Conservation (phyloP, 2,329 filamentous ascomycete species). For the Amesomyces nigricolor region DNA sequence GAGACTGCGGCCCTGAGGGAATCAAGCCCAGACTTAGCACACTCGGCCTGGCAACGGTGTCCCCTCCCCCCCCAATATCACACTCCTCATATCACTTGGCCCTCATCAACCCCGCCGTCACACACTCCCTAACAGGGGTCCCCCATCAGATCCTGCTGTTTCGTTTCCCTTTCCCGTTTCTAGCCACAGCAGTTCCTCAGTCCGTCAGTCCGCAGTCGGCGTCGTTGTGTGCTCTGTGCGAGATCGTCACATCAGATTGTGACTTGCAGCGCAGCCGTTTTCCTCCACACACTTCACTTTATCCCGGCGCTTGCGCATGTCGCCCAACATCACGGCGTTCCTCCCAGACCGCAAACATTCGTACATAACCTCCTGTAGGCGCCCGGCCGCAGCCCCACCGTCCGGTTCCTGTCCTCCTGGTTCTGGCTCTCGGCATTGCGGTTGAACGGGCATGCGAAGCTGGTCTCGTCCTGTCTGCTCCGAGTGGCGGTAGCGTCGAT, state of each 20-base stretch:
- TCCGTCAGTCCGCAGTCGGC: background rate
- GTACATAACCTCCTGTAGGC: slow-evolving; percentile 45
- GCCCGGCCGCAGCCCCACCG: slow-evolving; percentile 35
- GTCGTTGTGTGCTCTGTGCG: slow-evolving; percentile 3
- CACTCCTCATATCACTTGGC: slow-evolving; percentile 16
- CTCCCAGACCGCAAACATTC: slow-evolving; percentile 26
- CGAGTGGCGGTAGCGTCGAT: slow-evolving; percentile 17
- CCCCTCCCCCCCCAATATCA: slow-evolving; percentile 17
- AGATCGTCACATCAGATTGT: slow-evolving; percentile 19
- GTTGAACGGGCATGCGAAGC: slow-evolving; percentile 32
- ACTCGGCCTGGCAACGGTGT: slow-evolving; percentile 1
- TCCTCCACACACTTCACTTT: background rate
- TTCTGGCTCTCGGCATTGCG: slow-evolving; percentile 37
- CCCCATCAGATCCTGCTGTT: slow-evolving; percentile 7
- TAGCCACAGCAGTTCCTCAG: background rate
- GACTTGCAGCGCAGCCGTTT: slow-evolving; percentile 18
- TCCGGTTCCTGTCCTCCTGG: slow-evolving; percentile 33
- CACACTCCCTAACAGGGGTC: slow-evolving; percentile 8
- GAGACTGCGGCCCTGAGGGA: background rate
- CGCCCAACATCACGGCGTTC: slow-evolving; percentile 16
- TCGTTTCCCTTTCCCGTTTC: background rate
- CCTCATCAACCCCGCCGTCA: slow-evolving; percentile 13
- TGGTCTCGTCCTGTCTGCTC: slow-evolving; percentile 29
- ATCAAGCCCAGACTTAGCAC: background rate
- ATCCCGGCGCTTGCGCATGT: slow-evolving; percentile 24